phyloP scores from a whole-genome alignment of 768 basidiomycete species.

The Lactarius deliciosus region DNA sequence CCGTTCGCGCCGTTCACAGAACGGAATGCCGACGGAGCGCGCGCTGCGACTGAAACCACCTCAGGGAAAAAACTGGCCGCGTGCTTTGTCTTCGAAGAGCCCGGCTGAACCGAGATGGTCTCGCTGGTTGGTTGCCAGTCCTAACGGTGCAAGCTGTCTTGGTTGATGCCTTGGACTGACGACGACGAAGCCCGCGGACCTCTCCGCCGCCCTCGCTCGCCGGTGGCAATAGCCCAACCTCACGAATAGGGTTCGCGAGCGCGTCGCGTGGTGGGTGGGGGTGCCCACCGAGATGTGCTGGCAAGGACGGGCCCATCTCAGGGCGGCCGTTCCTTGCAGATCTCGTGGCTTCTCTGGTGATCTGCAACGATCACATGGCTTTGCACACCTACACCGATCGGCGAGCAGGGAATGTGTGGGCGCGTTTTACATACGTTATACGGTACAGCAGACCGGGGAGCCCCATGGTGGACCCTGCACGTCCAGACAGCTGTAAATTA shows the following conservation, averaged over 20 bases:
- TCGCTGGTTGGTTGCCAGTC: neutral
- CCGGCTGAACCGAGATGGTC: neutral
- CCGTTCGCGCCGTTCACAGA: neutral
- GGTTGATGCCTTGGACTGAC: neutral
- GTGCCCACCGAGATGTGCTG: neutral
- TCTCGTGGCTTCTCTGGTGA: neutral
- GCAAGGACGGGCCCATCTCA: neutral
- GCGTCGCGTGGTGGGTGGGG: neutral
- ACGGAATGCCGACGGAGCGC: neutral
- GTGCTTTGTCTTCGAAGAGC: neutral
- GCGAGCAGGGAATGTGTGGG: neutral
- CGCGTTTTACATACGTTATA: neutral
- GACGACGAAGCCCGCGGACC: slow-evolving; percentile 1
- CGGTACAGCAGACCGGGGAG: neutral
- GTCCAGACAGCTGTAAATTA: neutral
- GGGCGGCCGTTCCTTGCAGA: neutral
- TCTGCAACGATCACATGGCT: neutral
- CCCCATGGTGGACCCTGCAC: neutral
- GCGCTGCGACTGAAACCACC: too few species aligned
- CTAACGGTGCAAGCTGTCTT: neutral
- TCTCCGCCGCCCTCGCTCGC: neutral
- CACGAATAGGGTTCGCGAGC: neutral
- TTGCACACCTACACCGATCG: neutral
- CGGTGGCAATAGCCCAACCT: slow-evolving; percentile 1
- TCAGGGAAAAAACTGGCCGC: too few species aligned